Base-by-base conservation (phyloP, 192 early-diverging fungal species). In the Entomortierella beljakovae region DNA sequence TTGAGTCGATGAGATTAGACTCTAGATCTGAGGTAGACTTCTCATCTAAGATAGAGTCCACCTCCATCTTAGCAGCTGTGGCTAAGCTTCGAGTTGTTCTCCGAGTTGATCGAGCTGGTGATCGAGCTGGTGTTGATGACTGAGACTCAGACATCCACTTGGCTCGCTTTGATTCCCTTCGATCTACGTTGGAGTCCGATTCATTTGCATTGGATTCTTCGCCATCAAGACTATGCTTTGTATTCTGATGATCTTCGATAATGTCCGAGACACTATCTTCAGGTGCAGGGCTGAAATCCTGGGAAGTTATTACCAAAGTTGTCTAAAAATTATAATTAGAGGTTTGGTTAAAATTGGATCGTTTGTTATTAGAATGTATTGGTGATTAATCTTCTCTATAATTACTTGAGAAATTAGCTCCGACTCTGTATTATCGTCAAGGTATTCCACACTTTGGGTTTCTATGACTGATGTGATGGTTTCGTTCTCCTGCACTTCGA, bases 71-170 rank as follows among this genome's bases (percentile, higher is more conserved):
- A 25, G 71, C 63, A 0, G 63, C n/a, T n/a, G n/a, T n/a, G n/a
- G n/a, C 57, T 25, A 60, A 51, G 22, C 64, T 74, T 2, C 71
- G 61, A 1, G 71, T 74, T 15, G 63, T 54, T 34, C 71, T 56
- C 2, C 71, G 71, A 2, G 71, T 59, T 22, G 56, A 31, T 28
- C 63, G 53, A 10, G 50, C 9, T 18, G 57, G 51, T 22, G 56
- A 35, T 28, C 61, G 42, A 9, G 48, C 29, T 10, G 67, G 51
- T 5, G 59, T 70, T 23, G 64, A 67, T 49, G 56, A 58, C 4
- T 46, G 61, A 32, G 40, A 52, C n/a, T 64, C 32, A 28, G 51
- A 34, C 48, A 64, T 66, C 16, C 22, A 52, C 20, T 35, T 51
- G 46, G 57, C 25, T 20, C 57, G 64, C 28, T 22, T 61, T 6